Evolutionary conservation across 352 stramenopile species (phyloP).

Genomic region (Phytopythium delawarense): DNA sequence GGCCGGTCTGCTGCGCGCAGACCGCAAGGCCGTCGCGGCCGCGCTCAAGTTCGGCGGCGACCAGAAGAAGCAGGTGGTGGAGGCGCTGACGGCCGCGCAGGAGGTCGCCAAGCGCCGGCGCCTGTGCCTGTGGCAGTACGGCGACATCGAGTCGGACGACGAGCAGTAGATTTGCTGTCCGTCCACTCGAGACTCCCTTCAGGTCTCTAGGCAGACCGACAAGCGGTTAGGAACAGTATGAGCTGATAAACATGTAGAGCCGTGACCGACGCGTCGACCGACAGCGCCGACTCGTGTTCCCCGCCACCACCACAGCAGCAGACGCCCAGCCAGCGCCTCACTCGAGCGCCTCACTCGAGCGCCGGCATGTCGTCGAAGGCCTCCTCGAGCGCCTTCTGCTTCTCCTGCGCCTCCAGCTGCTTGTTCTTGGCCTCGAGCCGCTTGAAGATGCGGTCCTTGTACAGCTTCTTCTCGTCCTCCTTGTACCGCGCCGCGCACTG

Average conservation of each 20-base stretch:
- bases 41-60: constrained; percentile 25
- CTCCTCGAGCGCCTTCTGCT: constrained; percentile 54
- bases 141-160: constrained; percentile 96
- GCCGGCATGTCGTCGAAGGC: constrained; percentile 84
- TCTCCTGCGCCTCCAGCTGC: constrained; percentile 60
- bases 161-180: constrained; percentile 33
- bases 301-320: not conserved
- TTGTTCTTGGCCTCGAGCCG: constrained; percentile 83
- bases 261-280: constrained; percentile 9
- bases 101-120: constrained; percentile 90
- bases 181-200: not conserved
- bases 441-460: constrained; percentile 88
- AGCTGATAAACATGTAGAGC: constrained; percentile 7
- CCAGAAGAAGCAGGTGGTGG: constrained; percentile 80
- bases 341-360: constrained; percentile 76
- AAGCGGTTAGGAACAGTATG: constrained; percentile 12
- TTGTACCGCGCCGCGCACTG: constrained; percentile 74
- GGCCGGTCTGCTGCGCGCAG: constrained; percentile 84
- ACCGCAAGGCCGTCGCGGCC: constrained; percentile 73
- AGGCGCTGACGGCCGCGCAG: constrained; percentile 90
- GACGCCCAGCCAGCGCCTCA: constrained; percentile 40
- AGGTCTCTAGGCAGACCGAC: constrained; percentile 14
- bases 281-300: not conserved
- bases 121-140: constrained; percentile 95
- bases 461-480: constrained; percentile 84